Conservation (phyloP, 352 stramenopile species). For the Phytophthora litchii region DNA sequence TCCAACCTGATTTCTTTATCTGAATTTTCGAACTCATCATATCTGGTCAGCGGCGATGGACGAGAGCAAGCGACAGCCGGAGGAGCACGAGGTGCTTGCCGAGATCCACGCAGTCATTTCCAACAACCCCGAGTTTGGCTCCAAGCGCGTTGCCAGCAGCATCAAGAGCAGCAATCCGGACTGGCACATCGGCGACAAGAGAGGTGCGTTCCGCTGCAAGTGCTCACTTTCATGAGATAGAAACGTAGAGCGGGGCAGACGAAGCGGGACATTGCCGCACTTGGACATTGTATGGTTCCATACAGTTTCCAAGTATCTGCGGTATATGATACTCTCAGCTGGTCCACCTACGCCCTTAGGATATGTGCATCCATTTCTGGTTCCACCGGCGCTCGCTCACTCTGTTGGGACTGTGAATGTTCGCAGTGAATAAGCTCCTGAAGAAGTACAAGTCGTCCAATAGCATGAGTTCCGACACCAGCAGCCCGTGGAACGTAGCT, state of each 20-base stretch:
- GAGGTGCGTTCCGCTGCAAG: slow-evolving; percentile 46
- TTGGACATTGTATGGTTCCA: slow-evolving; percentile 8
- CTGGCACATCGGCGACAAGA: slow-evolving; percentile 76
- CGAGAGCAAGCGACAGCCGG: slow-evolving; percentile 55
- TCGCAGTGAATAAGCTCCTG: slow-evolving; percentile 70
- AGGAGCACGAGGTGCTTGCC: slow-evolving; percentile 67
- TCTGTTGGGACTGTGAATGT: slow-evolving; percentile 20
- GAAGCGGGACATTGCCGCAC: slow-evolving; percentile 7
- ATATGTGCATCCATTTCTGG: slow-evolving; percentile 11
- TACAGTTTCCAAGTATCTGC: slow-evolving; percentile 23
- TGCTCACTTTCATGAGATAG: slow-evolving; percentile 13
- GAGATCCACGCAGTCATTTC: slow-evolving; percentile 61
- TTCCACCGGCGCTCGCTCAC: slow-evolving; percentile 12
- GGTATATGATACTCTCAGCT: slow-evolving; percentile 16
- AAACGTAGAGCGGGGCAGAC: slow-evolving; percentile 12
- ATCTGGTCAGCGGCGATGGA: slow-evolving; percentile 39
- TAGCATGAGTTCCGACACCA: slow-evolving; percentile 44
- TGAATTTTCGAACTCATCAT: slow-evolving; percentile 5
- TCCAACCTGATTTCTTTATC: slow-evolving; percentile 29
- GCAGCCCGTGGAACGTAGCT: slow-evolving; percentile 61
- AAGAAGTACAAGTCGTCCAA: slow-evolving; percentile 68
- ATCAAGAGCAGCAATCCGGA: slow-evolving; percentile 73
- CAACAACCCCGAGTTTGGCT: slow-evolving; percentile 70
- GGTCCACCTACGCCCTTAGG: neutral
- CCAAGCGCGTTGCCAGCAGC: slow-evolving; percentile 63